Evolutionary conservation across 2,329 filamentous ascomycete genomes (phyloP), one percentile per base, ranked within the genome.

Genomic region (Talaromyces sp.): DNA sequence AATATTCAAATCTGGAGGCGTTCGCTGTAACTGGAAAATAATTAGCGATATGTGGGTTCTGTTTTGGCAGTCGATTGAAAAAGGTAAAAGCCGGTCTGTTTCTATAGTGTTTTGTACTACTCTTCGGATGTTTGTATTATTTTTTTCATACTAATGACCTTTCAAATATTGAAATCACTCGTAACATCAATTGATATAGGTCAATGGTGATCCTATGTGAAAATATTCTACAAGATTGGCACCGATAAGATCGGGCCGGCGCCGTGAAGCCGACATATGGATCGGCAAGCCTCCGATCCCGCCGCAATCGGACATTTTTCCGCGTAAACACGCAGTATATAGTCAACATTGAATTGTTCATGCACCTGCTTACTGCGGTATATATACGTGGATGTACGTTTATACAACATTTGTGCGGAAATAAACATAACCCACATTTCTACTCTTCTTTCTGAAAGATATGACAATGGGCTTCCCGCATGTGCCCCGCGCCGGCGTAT

Each of bases 401-500:
- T 14, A 14, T 38, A 35, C 9, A 17, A 10, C n/a, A 3, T n/a
- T 14, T 12, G 35, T 17, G 35, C 17, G 17, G n/a, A 14, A 38
- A n/a, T 38, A 38, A 31, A 2, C 5, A 38, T n/a, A 38, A 8
- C 5, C 6, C 7, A 38, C 9, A 8, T n/a, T 32, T 38, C 35
- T 38, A 12, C 17, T 21, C n/a, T 43, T 21, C 19, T 19, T 19
- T 21, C 1, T 43, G 41, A 21, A 17, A 19, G 17, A 3, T 46
- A 24, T 11, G 19, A 3, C 9, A 2, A 52, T 52, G 48, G 21
- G 29, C 21, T 54, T 29, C 31, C 61, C 58, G 55, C 66, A 61
- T 46, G 68, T 72, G 35, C 71, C 72, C 46, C 58, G 54, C 24
- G 60, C 72, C 1, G 79, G 79, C 27, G 76, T 83, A 56, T 84